These are phyloP conservation scores for Pueraria montana DNA, from an alignment of 306 rosid species.

Conservation along the genomic window DNA sequence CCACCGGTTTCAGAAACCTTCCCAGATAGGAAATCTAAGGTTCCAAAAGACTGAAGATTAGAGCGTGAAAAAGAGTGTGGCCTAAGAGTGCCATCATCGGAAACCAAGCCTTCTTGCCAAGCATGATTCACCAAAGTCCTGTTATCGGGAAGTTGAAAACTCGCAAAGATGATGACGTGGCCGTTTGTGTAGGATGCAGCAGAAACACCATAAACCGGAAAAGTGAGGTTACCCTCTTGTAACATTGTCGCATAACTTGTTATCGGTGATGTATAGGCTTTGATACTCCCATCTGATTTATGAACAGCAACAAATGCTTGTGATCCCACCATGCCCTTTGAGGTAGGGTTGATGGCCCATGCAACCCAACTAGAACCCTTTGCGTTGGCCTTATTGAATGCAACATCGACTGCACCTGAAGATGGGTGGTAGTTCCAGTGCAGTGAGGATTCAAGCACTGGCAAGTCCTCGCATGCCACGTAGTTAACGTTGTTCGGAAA, in stretches of 20 bases:
- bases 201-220: slow-evolving; percentile 38
- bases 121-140: slow-evolving; percentile 19
- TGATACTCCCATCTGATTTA: slow-evolving; percentile 38
- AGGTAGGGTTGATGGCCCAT: slow-evolving; percentile 61
- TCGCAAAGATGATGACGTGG: slow-evolving; percentile 37
- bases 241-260: slow-evolving; percentile 23
- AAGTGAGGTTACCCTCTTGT: slow-evolving; percentile 40
- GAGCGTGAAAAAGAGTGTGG: slow-evolving; percentile 27
- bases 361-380: slow-evolving; percentile 49
- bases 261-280: slow-evolving; percentile 39
- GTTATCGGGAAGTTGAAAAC: slow-evolving; percentile 40
- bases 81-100: slow-evolving; percentile 4
- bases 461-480: slow-evolving; percentile 44
- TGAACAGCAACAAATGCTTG: slow-evolving; percentile 45
- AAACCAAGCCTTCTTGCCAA: slow-evolving; percentile 55
- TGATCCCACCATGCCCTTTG: slow-evolving; percentile 58
- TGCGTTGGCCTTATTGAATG: slow-evolving; percentile 39
- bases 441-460: slow-evolving; percentile 38
- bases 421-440: slow-evolving; percentile 53
- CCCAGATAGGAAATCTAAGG: slow-evolving; percentile 37
- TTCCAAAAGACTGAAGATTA: slow-evolving; percentile 45
- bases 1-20: neutral
- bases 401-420: slow-evolving; percentile 32
- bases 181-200: neutral
- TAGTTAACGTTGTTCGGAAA: slow-evolving; percentile 29